A percentile compares a stretch with the other conserved stretches of the same genome.
phyloP scores from a whole-genome alignment of 257 asterid species.

The Datura wrightii region DNA sequence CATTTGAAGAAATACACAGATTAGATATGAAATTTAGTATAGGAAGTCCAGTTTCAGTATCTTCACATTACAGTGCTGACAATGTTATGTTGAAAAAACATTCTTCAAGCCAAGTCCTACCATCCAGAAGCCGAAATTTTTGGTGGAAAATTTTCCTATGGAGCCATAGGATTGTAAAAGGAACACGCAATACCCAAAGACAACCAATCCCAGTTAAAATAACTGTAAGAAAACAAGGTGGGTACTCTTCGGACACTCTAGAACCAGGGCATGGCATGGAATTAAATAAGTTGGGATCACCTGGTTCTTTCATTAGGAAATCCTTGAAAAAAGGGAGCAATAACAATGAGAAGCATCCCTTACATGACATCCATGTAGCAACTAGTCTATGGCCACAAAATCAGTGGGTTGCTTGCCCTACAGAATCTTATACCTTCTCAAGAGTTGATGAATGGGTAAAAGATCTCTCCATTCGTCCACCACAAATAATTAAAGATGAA shows the following conservation, averaged over 20 bases:
- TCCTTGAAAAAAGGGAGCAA: slow-evolving; percentile 36
- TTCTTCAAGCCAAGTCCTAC: slow-evolving; percentile 78
- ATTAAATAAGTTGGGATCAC: slow-evolving; percentile 41
- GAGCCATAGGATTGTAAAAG: slow-evolving; percentile 71
- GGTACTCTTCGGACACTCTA: slow-evolving; percentile 73
- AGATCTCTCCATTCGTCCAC: slow-evolving; percentile 50
- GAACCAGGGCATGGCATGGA: slow-evolving; percentile 51
- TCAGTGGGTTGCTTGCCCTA: slow-evolving; percentile 77
- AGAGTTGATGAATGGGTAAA: slow-evolving; percentile 74
- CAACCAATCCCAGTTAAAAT: slow-evolving; percentile 38
- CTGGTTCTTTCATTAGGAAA: slow-evolving; percentile 42
- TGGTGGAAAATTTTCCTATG: slow-evolving; percentile 82
- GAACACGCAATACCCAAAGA: slow-evolving; percentile 33
- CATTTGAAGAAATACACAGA: slow-evolving; percentile 58
- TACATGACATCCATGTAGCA: slow-evolving; percentile 55
- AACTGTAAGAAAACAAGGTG: slow-evolving; percentile 58
- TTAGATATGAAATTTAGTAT: slow-evolving; percentile 41
- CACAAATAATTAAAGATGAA: slow-evolving; percentile 41
- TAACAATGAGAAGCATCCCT: slow-evolving; percentile 39
- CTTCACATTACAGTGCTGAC: slow-evolving; percentile 62
- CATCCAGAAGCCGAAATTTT: slow-evolving; percentile 67
- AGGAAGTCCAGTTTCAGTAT: slow-evolving; percentile 55
- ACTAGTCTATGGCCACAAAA: slow-evolving; percentile 79
- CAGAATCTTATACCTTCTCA: slow-evolving; percentile 51
- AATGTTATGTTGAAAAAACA: slow-evolving; percentile 72